Conservation (phyloP, 1,284 basidiomycete genomes). For the Ustilago crameri region DNA sequence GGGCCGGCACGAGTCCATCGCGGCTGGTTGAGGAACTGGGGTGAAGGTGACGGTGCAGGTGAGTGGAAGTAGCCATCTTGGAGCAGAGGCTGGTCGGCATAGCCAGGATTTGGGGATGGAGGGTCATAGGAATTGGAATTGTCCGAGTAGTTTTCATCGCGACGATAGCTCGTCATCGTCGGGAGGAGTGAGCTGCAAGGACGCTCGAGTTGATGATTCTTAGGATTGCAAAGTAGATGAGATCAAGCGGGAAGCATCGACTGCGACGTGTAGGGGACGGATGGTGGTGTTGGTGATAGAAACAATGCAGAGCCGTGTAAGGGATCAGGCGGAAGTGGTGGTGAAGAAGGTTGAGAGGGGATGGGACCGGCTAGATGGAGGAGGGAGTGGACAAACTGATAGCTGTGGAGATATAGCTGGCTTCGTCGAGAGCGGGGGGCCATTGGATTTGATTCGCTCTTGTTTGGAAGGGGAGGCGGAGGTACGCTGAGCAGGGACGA, state of each 20-base stretch:
- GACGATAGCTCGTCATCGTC: no score
- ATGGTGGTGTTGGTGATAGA: no score
- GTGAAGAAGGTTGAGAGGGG: background rate
- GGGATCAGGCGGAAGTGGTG: background rate
- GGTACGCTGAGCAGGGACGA: no score
- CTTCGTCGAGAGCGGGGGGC: no score
- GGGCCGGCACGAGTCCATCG: slow-evolving; percentile 23
- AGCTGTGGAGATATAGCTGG: background rate
- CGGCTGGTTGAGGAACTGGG: slow-evolving; percentile 20
- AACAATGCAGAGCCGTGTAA: no score
- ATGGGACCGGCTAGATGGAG: background rate
- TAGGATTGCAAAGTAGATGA: no score
- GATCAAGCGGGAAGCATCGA: no score
- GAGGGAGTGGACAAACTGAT: background rate
- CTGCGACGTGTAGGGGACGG: no score
- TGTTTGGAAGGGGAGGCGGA: no score
- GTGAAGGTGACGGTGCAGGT: slow-evolving; percentile 24
- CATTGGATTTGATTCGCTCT: no score
- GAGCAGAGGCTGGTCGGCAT: slow-evolving; percentile 29
- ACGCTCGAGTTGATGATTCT: no score
- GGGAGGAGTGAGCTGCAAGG: no score
- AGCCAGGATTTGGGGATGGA: slow-evolving; percentile 14
- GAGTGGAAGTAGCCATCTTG: slow-evolving; percentile 18
- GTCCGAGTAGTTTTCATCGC: background rate
- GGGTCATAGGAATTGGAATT: slow-evolving; percentile 24